Percentiles rank a stretch among this genome's conserved stretches.
These are phyloP conservation scores for Venturia effusa DNA, from an alignment of 2,329 filamentous ascomycete species.

Conservation along the genomic window DNA sequence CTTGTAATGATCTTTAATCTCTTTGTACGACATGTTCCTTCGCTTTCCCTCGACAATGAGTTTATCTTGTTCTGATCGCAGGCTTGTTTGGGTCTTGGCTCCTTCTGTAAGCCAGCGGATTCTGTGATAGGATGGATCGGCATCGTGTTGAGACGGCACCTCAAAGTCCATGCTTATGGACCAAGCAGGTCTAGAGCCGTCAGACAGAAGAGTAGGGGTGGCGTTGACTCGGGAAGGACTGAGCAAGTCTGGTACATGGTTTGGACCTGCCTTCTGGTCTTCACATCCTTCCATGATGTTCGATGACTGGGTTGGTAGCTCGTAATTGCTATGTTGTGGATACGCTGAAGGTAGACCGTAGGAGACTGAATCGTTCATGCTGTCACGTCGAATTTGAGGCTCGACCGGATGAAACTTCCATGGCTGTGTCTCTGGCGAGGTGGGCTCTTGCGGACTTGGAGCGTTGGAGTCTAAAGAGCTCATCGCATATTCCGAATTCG, in stretches of 20 bases:
- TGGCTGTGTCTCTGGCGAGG: background rate
- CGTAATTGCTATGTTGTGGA: background rate
- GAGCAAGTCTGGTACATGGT: background rate
- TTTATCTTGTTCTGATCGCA: background rate
- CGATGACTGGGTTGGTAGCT: background rate
- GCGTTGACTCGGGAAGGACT: background rate
- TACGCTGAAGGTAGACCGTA: background rate
- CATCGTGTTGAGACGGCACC: background rate
- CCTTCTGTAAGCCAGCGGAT: background rate
- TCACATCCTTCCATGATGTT: background rate
- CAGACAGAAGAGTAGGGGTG: background rate
- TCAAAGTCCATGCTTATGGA: background rate
- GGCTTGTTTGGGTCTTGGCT: background rate
- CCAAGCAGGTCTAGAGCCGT: background rate
- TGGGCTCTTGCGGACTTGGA: background rate
- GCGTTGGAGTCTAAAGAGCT: background rate
- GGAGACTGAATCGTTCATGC: background rate
- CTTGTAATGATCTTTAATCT: constrained; percentile 46
- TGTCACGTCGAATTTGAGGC: constrained; percentile 1
- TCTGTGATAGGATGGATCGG: background rate
- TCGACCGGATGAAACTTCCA: background rate
- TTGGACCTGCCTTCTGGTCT: background rate
- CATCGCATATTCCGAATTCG: background rate
- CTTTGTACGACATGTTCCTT: constrained; percentile 51
- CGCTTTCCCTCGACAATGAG: constrained; percentile 43